Conservation (phyloP, 2,329 filamentous ascomycete species). For the Aspergillus piperis region DNA sequence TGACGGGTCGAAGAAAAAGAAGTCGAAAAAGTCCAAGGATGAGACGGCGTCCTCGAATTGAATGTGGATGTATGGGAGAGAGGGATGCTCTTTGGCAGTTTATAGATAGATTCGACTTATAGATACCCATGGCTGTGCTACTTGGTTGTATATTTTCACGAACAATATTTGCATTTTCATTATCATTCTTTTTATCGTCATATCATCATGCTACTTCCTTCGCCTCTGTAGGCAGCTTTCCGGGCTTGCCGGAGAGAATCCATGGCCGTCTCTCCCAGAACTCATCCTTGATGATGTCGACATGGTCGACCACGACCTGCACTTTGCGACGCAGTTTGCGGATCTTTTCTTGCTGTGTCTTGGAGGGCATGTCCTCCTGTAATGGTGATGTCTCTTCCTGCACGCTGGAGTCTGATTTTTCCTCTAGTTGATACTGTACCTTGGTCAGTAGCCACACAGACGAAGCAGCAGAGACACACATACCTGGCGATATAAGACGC, state of each 20-base stretch:
- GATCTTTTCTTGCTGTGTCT: slow-evolving; percentile 80
- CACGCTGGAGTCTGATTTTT: slow-evolving; percentile 43
- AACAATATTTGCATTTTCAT: slow-evolving; percentile 8
- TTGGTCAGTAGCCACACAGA: slow-evolving; percentile 6
- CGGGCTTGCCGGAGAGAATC: slow-evolving; percentile 74
- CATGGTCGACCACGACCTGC: slow-evolving; percentile 75
- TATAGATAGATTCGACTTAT: slow-evolving; percentile 7
- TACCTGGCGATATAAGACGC: slow-evolving; percentile 81
- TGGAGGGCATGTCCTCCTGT: slow-evolving; percentile 61
- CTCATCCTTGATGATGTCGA: slow-evolving; percentile 92
- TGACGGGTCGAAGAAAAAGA: slow-evolving; percentile 45
- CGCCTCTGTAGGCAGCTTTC: slow-evolving; percentile 61
- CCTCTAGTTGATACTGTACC: slow-evolving; percentile 68
- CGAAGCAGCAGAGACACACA: not conserved
- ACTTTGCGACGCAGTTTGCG: slow-evolving; percentile 80
- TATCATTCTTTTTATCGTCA: not conserved
- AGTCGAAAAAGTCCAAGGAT: slow-evolving; percentile 49
- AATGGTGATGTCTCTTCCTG: slow-evolving; percentile 22
- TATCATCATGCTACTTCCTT: slow-evolving; percentile 3
- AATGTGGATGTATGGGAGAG: slow-evolving; percentile 4
- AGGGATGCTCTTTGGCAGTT: slow-evolving; percentile 4
- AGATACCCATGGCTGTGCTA: slow-evolving; percentile 36
- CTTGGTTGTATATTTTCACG: slow-evolving; percentile 11
- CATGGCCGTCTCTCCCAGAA: slow-evolving; percentile 91
- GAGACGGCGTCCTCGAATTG: slow-evolving; percentile 18